Percentiles rank a stretch among this genome's conserved stretches.
phyloP scores from a whole-genome alignment of 2,329 filamentous ascomycete genomes.

The Nothophoma quercina region DNA sequence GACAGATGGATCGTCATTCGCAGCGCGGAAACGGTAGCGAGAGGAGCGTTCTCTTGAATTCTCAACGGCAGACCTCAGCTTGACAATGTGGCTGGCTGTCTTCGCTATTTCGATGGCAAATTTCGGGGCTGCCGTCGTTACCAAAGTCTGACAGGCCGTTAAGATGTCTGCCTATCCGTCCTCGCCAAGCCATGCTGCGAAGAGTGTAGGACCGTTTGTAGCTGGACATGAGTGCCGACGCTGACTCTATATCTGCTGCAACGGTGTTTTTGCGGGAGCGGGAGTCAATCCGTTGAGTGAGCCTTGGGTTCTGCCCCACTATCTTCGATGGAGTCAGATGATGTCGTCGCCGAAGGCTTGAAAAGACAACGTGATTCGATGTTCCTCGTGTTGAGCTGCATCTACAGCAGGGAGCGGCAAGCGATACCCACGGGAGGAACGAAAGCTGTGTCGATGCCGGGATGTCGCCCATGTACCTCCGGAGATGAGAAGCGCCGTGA shows the following conservation, averaged over 20 bases:
- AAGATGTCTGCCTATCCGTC: background rate
- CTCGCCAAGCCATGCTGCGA: background rate
- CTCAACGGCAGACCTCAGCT: constrained; percentile 9
- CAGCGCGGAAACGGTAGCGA: constrained; percentile 9
- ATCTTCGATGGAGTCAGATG: background rate
- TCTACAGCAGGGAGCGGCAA: constrained; percentile 14
- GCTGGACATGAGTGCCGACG: background rate
- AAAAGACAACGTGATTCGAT: background rate
- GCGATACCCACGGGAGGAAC: background rate
- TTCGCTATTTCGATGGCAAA: background rate
- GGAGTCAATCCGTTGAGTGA: constrained; percentile 3
- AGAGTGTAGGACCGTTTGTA: background rate
- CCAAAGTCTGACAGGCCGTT: background rate
- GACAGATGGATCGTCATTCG: constrained; percentile 23
- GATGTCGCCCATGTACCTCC: background rate
- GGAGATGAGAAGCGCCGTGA: constrained; percentile 6
- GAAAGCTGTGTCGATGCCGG: constrained; percentile 2
- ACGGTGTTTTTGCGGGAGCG: constrained; percentile 7
- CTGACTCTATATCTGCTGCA: constrained; percentile 13
- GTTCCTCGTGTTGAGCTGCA: constrained; percentile 1
- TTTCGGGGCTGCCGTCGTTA: background rate
- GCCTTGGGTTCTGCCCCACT: constrained; percentile 2
- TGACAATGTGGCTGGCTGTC: background rate
- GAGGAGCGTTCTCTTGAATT: constrained; percentile 5
- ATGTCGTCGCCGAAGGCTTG: background rate